Evolutionary conservation across 768 basidiomycete genomes (phyloP), one percentile per base, ranked within the genome.

Genomic region (Cystofilobasidium ferigula): DNA sequence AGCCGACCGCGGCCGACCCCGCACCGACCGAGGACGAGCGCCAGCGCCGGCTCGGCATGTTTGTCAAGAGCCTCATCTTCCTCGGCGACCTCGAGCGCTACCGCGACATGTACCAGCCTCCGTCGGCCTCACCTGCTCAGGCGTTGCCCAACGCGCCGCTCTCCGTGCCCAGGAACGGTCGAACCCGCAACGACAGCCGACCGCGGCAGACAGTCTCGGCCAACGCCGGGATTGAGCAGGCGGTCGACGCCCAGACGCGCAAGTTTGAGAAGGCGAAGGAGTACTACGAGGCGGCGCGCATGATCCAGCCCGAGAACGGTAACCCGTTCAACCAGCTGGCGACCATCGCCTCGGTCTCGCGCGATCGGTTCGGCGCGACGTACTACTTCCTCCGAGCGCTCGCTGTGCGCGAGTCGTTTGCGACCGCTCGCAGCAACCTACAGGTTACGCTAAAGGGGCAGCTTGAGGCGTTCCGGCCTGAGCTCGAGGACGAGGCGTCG

Each of bases 281-380:
- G 58, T 89, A 85, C 73, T 99, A 97, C 75, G 85, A 88, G 57
- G 86, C 89, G 69, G 93, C 95, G 2, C 81, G 86, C 45, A 73
- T 85, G 35, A 80, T 99, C 12, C 78, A 88, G 8, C 94, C 95
- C 0, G 80, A 86, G 63, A 89, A 94, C 70, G 95, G 94, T 70
- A 93, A 97, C 72, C 83, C 95, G 0, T 94, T 87, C 24, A 94
- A 98, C 74, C 95, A 98, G 75, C 84, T 98, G 24, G 95, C 94
- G 5, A 93, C 97, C 67, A 82, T 97, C 36, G 83, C 90, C 2
- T 84, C 86, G 6, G 93, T 95, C 75, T 81, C 86, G 71, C 81
- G 82, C 69, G 90, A 98, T 76, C 79, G 82, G n/a, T 91, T 94
- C 71, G 77, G 79, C 36, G 85, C 88, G 35, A 78, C 89, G 12